Conservation (phyloP, 495 filamentous ascomycete genomes). For the Tetracladium setigerum region DNA sequence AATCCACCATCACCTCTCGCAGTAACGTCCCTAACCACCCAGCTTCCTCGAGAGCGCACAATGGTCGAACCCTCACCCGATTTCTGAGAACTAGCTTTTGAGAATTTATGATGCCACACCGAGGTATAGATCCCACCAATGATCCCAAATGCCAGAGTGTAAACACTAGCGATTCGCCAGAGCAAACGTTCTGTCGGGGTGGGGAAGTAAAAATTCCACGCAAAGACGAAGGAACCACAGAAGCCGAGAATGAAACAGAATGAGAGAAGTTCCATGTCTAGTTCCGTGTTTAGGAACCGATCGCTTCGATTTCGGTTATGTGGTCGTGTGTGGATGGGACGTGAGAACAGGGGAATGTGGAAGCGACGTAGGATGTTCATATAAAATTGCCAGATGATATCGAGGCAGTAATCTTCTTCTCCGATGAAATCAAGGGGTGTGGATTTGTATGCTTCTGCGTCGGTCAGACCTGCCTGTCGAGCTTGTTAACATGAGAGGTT, state of each 20-base stretch:
- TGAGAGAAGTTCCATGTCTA: too few relatives aligned
- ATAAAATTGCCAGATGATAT: background rate
- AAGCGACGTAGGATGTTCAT: background rate
- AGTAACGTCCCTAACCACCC: too few relatives aligned
- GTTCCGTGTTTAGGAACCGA: too few relatives aligned
- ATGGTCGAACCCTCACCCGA: background rate
- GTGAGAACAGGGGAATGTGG: background rate
- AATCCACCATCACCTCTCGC: background rate
- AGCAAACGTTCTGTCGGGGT: slow-evolving; percentile 24
- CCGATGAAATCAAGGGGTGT: slow-evolving; percentile 17
- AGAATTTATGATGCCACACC: too few relatives aligned
- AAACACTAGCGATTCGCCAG: slow-evolving; percentile 23
- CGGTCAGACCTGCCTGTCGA: background rate
- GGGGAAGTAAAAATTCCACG: slow-evolving; percentile 35
- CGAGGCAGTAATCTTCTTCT: background rate
- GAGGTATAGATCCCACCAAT: background rate
- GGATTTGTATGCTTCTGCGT: background rate
- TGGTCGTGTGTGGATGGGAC: background rate
- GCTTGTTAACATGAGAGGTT: too few relatives aligned
- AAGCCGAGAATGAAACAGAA: slow-evolving; percentile 11
- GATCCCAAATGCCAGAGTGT: background rate
- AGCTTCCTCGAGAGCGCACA: too few relatives aligned
- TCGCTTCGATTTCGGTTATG: slow-evolving; percentile 2
- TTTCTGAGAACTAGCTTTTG: background rate
- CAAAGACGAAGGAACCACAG: slow-evolving; percentile 26